Percentiles rank a stretch among this genome's conserved stretches.
Evolutionary conservation across 2,329 filamentous ascomycete genomes (phyloP).

Genomic region (Trichoderma brevicompactum): DNA sequence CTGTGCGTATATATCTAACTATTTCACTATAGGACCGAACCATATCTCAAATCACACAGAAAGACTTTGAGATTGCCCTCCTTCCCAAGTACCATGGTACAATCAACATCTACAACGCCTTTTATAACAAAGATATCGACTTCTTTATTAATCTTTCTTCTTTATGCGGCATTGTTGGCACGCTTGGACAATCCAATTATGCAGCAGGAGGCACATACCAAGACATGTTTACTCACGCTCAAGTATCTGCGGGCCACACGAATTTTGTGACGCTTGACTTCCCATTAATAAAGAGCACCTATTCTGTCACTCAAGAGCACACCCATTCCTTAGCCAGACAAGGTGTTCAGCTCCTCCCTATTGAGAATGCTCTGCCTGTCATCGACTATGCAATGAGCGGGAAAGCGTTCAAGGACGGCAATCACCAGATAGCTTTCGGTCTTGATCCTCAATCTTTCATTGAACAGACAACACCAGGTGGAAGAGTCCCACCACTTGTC

Average conservation of each 20-base stretch:
- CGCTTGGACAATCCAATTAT: constrained; percentile 48
- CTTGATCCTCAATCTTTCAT: constrained; percentile 7
- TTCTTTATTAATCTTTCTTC: constrained; percentile 49
- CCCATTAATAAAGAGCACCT: constrained; percentile 4
- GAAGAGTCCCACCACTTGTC: constrained; percentile 4
- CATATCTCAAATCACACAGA: constrained; percentile 40
- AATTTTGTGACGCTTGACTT: constrained; percentile 10
- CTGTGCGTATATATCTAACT: neutral
- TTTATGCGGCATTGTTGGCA: constrained; percentile 41
- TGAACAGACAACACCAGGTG: constrained; percentile 4
- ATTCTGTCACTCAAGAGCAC: constrained; percentile 3
- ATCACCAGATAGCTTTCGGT: constrained; percentile 20
- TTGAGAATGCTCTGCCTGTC: constrained; percentile 14
- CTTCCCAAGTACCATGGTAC: constrained; percentile 43
- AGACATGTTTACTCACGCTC: constrained; percentile 33
- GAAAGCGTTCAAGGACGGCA: constrained; percentile 15
- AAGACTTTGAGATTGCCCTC: constrained; percentile 37
- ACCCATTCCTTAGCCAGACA: constrained; percentile 4
- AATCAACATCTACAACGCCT: constrained; percentile 41
- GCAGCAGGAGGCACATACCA: constrained; percentile 42
- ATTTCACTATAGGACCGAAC: constrained; percentile 25
- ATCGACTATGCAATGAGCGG: constrained; percentile 23
- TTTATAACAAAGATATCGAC: constrained; percentile 34
- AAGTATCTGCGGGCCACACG: neutral
- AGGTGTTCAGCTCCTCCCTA: neutral